These are phyloP conservation scores for Colletotrichum sp. DNA, from an alignment of 2,329 filamentous ascomycete genomes.

Conservation along the genomic window DNA sequence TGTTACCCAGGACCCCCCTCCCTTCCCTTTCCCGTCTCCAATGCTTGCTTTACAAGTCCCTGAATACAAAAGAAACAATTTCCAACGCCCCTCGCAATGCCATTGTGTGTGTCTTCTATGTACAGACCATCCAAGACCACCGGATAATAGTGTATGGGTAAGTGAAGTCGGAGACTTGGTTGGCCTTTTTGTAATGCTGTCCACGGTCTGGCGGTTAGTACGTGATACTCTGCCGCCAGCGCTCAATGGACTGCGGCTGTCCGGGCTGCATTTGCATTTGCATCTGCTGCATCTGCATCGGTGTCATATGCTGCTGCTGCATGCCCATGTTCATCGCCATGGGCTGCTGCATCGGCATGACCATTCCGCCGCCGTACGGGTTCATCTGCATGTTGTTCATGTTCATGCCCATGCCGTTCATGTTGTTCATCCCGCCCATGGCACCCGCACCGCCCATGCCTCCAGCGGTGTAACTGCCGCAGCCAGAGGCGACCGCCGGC, in stretches of 20 bases:
- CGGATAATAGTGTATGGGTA: background rate
- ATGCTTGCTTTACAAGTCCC: background rate
- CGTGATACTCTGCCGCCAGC: slow-evolving; percentile 46
- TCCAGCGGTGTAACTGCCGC: slow-evolving; percentile 8
- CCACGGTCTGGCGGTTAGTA: background rate
- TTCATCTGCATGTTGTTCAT: slow-evolving; percentile 25
- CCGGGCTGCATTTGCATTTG: slow-evolving; percentile 17
- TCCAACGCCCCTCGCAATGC: slow-evolving; percentile 19
- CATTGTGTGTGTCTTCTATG: background rate
- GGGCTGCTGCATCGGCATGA: slow-evolving; percentile 24
- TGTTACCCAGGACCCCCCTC: background rate
- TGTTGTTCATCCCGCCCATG: slow-evolving; percentile 21
- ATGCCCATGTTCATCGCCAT: slow-evolving; percentile 17
- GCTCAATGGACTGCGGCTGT: slow-evolving; percentile 27
- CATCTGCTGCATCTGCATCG: slow-evolving; percentile 25
- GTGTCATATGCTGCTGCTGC: slow-evolving; percentile 18
- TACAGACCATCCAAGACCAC: background rate
- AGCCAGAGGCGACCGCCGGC: background rate
- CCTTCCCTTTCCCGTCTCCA: background rate
- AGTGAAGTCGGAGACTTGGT: background rate
- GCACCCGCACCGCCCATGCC: slow-evolving; percentile 24
- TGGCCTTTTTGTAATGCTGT: background rate
- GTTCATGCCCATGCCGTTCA: slow-evolving; percentile 29
- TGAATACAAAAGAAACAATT: background rate
- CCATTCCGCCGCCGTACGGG: slow-evolving; percentile 18